Evolutionary conservation across 306 rosid genomes (phyloP).

Genomic region (Prunus campanulata): DNA sequence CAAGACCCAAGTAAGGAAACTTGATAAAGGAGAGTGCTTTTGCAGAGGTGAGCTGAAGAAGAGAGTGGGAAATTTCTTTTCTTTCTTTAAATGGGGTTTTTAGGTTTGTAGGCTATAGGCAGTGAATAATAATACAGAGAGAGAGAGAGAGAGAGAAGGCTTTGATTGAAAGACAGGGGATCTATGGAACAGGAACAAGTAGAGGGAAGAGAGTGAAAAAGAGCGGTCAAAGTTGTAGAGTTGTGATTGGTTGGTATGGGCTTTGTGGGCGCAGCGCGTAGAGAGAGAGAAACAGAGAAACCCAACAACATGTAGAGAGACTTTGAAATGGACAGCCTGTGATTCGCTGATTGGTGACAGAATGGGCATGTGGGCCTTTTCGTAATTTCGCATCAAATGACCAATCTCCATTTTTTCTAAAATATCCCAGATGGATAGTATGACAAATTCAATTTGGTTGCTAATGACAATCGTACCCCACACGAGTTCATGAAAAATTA

Average conservation of each 20-base stretch:
- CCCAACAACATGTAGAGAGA: neutral
- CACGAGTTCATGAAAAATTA: neutral
- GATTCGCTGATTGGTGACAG: slow-evolving; percentile 24
- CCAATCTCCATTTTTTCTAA: no score
- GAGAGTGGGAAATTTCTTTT: neutral
- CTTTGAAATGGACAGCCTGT: slow-evolving; percentile 32
- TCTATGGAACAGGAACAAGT: slow-evolving; percentile 44
- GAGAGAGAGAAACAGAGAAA: slow-evolving; percentile 12
- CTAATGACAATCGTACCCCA: neutral
- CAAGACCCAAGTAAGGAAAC: slow-evolving; percentile 3
- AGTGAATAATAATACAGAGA: no score
- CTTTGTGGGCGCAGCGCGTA: slow-evolving; percentile 33
- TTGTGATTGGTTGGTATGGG: slow-evolving; percentile 69
- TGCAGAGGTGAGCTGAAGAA: slow-evolving; percentile 14
- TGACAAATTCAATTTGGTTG: neutral
- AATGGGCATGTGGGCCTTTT: slow-evolving; percentile 9
- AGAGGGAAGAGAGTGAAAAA: slow-evolving; percentile 22
- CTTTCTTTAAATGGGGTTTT: neutral
- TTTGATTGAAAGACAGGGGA: slow-evolving; percentile 38
- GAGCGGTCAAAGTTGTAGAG: slow-evolving; percentile 50
- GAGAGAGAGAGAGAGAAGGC: slow-evolving; percentile 9
- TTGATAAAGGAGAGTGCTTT: neutral
- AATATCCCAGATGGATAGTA: neutral
- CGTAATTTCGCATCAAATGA: neutral
- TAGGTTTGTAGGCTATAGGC: neutral